These are phyloP conservation scores for Omphalea diandra DNA, from an alignment of 441 rosid species.

Conservation along the genomic window DNA sequence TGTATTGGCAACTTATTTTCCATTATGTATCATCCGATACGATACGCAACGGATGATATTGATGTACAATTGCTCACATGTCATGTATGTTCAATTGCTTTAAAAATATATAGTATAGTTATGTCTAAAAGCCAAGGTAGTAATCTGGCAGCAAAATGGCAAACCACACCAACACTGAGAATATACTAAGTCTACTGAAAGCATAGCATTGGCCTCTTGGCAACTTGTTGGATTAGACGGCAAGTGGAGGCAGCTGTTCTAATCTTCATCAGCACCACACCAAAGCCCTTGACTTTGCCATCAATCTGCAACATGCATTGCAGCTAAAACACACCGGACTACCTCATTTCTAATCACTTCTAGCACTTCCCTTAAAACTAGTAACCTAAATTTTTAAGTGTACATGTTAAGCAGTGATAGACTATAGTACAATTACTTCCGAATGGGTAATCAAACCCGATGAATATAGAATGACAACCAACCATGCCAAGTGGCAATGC, in stretches of 20 bases:
- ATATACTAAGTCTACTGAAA: background rate
- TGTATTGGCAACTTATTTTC: too few species aligned
- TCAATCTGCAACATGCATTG: background rate
- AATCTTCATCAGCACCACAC: background rate
- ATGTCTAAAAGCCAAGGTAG: background rate
- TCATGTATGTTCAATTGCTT: background rate
- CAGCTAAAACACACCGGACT: background rate
- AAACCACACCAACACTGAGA: background rate
- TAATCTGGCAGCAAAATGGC: background rate
- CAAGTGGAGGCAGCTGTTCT: background rate
- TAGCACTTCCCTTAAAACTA: background rate
- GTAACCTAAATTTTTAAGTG: background rate
- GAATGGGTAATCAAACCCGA: background rate
- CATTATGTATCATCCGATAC: too few species aligned
- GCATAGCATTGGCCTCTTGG: too few species aligned
- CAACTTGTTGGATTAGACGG: background rate
- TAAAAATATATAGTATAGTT: background rate
- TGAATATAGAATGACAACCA: conserved; percentile 4
- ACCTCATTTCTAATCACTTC: background rate
- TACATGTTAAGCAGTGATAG: background rate
- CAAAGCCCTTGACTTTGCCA: background rate
- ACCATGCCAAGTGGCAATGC: background rate
- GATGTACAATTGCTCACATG: background rate
- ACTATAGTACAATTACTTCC: background rate
- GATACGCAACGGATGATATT: background rate